Evolutionary conservation across 148 eudicot genomes (phyloP).

Genomic region (Gaultheria prostrata): DNA sequence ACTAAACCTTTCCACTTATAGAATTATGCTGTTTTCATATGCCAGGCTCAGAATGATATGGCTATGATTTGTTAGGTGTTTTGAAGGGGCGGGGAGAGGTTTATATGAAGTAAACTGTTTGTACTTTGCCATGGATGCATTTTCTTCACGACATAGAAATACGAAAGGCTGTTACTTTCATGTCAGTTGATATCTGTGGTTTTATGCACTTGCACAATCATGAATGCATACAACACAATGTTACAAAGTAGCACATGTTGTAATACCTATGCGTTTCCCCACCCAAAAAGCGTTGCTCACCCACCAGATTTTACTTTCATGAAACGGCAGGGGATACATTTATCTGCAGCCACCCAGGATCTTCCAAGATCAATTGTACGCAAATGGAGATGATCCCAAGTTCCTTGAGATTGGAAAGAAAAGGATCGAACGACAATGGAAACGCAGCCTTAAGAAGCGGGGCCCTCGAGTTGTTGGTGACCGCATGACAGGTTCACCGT

Average conservation of each 20-base stretch:
- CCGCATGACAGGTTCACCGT: neutral
- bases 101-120: neutral
- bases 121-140: neutral
- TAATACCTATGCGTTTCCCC: neutral
- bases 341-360: slow-evolving; percentile 94
- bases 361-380: slow-evolving; percentile 86
- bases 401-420: slow-evolving; percentile 81
- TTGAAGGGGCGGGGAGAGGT: no score
- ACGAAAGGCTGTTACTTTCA: neutral
- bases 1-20: neutral
- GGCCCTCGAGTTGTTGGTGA: neutral
- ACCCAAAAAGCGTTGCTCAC: neutral
- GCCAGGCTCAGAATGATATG: neutral
- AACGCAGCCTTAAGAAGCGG: neutral
- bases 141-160: neutral
- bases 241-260: neutral
- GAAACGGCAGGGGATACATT: slow-evolving; percentile 73
- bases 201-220: no score
- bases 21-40: neutral
- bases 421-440: slow-evolving; percentile 63
- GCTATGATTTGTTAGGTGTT: neutral
- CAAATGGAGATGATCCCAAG: slow-evolving; percentile 97
- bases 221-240: neutral
- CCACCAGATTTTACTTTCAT: slow-evolving; percentile 14
- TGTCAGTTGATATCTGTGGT: neutral